Base-by-base conservation (phyloP, 2,329 filamentous ascomycete species). In the Fusarium setosum region DNA sequence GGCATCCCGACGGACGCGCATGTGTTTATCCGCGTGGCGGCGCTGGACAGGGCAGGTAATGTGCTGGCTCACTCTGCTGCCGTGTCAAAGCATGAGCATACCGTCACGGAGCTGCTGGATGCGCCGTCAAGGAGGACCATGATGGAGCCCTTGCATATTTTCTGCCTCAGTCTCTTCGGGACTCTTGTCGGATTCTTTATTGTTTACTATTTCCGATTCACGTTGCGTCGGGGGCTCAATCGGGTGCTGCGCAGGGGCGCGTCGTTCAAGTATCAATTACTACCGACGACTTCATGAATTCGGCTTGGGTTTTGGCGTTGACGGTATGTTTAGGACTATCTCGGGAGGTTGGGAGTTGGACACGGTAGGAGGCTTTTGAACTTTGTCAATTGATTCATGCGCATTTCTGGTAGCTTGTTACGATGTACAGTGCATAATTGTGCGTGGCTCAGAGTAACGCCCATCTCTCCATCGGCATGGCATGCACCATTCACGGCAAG, bases 51-150 rank as follows among this genome's bases (percentile, higher is more conserved):
- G 11, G 23, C 63, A 11, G 58, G 42, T 20, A 21, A 74, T 18
- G 10, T 70, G 65, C 58, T 84, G 74, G 2, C 77, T 70, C 17
- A 48, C 6, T 67, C 65, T 5, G 15, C 40, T 7, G 31, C 51
- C 0, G 52, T 67, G n/a, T 59, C 56, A 6, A 66, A 58, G 44
- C 31, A 55, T 13, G 45, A 68, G 26, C 17, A 59, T 6, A 61
- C 44, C 4, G 15, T 49, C 17, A 38, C 57, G 3, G 52, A 49
- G 31, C 23, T 64, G 5, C 59, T 68, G 10, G 57, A 63, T 2
- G 63, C 65, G 3, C 63, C 63, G 5, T 47, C 55, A 12, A 64
- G 65, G 31, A 49, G 65, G 3, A 21, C 29, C 3, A 37, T 29
- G 34, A 41, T 61, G n/a, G 52, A 67, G 4, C 63, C 63, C 3